Evolutionary conservation across 768 basidiomycete species (phyloP).

Genomic region (Chlorophyllum brunneum): DNA sequence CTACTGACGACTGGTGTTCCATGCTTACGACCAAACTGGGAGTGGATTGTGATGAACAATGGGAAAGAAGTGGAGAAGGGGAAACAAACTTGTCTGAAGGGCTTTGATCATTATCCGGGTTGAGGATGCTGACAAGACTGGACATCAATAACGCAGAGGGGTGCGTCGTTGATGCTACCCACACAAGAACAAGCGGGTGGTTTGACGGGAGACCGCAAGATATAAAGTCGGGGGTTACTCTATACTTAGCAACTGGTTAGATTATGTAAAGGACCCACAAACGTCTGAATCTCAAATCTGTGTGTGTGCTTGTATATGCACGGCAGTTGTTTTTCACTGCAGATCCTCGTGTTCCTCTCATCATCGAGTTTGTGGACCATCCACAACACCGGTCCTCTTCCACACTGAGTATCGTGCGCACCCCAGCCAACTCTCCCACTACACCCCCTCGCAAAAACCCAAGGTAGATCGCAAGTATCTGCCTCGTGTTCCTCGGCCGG

Average conservation of each 20-base stretch:
- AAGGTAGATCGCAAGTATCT: background rate
- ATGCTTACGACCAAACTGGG: slow-evolving; percentile 25
- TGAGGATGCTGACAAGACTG: slow-evolving; percentile 51
- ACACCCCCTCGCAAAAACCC: no score
- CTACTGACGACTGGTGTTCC: slow-evolving; percentile 15
- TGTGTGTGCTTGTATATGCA: slow-evolving; percentile 13
- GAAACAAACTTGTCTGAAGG: slow-evolving; percentile 37
- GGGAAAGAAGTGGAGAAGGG: slow-evolving; percentile 12
- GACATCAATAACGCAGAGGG: slow-evolving; percentile 38
- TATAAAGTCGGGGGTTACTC: slow-evolving; percentile 7
- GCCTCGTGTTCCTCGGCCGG: background rate
- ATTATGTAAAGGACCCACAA: slow-evolving; percentile 15
- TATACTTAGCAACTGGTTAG: slow-evolving; percentile 11
- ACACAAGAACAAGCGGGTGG: slow-evolving; percentile 17
- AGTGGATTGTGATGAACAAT: slow-evolving; percentile 17
- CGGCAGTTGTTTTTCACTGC: slow-evolving; percentile 10
- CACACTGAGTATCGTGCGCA: no score
- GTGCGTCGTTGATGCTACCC: slow-evolving; percentile 20
- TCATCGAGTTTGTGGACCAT: slow-evolving; percentile 1
- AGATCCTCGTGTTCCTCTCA: slow-evolving; percentile 1
- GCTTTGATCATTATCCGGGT: slow-evolving; percentile 43
- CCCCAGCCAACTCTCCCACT: no score
- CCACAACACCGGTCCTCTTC: background rate
- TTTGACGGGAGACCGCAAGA: slow-evolving; percentile 9
- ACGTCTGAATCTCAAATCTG: slow-evolving; percentile 6